Conservation (phyloP, 805 yeast species). For the Citeromyces matritensis region DNA sequence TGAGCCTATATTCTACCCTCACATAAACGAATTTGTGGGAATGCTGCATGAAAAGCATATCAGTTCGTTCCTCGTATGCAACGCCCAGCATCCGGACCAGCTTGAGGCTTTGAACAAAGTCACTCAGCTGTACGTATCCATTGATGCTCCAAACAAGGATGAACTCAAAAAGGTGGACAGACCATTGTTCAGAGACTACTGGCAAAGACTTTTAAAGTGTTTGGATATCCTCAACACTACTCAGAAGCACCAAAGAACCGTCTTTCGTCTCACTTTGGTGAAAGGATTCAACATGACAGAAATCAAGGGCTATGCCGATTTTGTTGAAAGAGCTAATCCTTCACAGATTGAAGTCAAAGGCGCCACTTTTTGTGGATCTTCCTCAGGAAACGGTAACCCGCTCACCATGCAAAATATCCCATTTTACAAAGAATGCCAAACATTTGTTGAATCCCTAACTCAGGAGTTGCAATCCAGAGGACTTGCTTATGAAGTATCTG, state of each 20-base stretch:
- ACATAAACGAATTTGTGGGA: conserved; percentile 71
- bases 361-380: conserved; percentile 90
- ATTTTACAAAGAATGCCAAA: conserved; percentile 78
- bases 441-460: conserved; percentile 51
- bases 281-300: conserved; percentile 87
- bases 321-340: conserved; percentile 71
- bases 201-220: conserved; percentile 79
- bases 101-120: conserved; percentile 55
- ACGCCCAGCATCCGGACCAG: conserved; percentile 91
- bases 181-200: conserved; percentile 79
- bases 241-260: conserved; percentile 79
- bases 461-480: conserved; percentile 52
- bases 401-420: conserved; percentile 94
- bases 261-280: conserved; percentile 77
- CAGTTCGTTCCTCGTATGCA: conserved; percentile 82
- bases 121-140: conserved; percentile 83
- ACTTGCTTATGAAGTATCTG: conserved; percentile 67
- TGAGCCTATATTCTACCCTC: conserved; percentile 88
- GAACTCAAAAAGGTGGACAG: conserved; percentile 76
- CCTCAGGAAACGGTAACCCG: conserved; percentile 72
- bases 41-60: conserved; percentile 71
- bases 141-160: conserved; percentile 81
- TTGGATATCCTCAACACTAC: conserved; percentile 61
- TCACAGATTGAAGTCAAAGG: conserved; percentile 89
- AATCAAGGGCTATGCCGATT: conserved; percentile 68